A percentile compares a stretch with the other conserved stretches of the same genome.
These are phyloP conservation scores for Ehretia macrophylla DNA, from an alignment of 257 asterid species.

Conservation along the genomic window DNA sequence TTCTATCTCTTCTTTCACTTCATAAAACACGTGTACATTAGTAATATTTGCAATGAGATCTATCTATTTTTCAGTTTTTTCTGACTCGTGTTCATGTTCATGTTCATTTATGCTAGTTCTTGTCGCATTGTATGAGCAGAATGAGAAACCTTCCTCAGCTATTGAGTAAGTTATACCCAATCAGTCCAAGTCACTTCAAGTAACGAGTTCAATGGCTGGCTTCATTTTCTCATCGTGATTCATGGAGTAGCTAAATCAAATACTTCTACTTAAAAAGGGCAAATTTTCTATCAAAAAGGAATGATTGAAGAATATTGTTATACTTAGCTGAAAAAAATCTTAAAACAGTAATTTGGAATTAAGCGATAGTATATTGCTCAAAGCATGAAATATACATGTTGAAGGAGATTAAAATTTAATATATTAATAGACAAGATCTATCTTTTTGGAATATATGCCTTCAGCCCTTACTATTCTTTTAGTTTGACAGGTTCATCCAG, in stretches of 20 bases:
- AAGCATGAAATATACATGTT: too few relatives aligned
- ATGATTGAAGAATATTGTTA: too few relatives aligned
- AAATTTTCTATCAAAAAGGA: neutral
- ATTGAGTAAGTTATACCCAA: conserved; percentile 61
- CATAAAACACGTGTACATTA: neutral
- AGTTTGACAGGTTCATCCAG: conserved; percentile 65
- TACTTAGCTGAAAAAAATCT: too few relatives aligned
- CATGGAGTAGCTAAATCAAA: neutral
- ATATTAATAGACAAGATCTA: neutral
- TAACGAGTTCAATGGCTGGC: neutral
- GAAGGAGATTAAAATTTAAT: too few relatives aligned
- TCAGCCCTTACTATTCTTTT: conserved; percentile 5
- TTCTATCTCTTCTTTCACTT: conserved; percentile 9
- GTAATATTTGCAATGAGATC: conserved; percentile 2
- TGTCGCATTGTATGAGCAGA: conserved; percentile 85
- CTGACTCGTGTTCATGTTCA: conserved; percentile 9
- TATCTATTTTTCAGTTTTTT: neutral
- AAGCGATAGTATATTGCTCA: too few relatives aligned
- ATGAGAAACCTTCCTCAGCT: conserved; percentile 89
- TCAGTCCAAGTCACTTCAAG: neutral
- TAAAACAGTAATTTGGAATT: too few relatives aligned
- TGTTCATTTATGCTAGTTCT: conserved; percentile 46
- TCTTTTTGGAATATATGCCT: neutral
- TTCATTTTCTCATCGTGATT: neutral
- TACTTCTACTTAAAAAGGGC: neutral